Base-by-base conservation (phyloP, 768 basidiomycete species). In the Leccinum boreale region DNA sequence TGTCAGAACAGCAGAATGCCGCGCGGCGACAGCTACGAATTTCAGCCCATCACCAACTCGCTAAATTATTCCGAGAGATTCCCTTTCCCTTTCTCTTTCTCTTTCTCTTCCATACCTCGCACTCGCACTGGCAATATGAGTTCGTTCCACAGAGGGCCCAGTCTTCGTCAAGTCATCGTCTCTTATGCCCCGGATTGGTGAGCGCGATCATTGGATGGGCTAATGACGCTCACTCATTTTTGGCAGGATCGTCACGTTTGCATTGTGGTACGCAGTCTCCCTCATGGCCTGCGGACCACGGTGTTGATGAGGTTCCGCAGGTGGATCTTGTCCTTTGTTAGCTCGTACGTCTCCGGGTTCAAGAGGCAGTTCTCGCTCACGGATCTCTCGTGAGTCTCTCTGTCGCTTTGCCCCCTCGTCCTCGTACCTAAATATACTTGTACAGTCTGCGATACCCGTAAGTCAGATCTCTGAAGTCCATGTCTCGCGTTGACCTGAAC, bases 131-230 rank as follows among this genome's bases (percentile, higher is more conserved):
- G 11, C 44, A 42, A 45, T 2, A 67, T 67, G 65, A 49, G 47
- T 10, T 23, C 14, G 2, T 60, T 56, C n/a, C 57, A 50, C 50
- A 65, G 42, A 52, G 53, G 47, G 0, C 70, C 62, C 10, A 55
- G 58, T 28, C 58, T 73, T 23, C 58, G 62, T 19, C 63, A 58
- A 29, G 53, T 61, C 50, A 2, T 65, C 31, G 23, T 78, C 8
- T 87, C 87, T 0, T 91, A 92, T 73, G 79, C 82, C 12, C 85
- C 86, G 0, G 90, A 92, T 67, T 92, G 90, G 90, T 90, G 66
- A 65, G 82, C 24, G 82, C 23, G 26, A 33, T 14, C 17, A 19
- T 2, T 17, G 2, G 4, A 49, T 8, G 39, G 23, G 26, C n/a
- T 1, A 5, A 8, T 36, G 15, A n/a, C n/a, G 33, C 10, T 6